Evolutionary conservation across 805 yeast genomes (phyloP).

Genomic region (Candida sakaeoensis): DNA sequence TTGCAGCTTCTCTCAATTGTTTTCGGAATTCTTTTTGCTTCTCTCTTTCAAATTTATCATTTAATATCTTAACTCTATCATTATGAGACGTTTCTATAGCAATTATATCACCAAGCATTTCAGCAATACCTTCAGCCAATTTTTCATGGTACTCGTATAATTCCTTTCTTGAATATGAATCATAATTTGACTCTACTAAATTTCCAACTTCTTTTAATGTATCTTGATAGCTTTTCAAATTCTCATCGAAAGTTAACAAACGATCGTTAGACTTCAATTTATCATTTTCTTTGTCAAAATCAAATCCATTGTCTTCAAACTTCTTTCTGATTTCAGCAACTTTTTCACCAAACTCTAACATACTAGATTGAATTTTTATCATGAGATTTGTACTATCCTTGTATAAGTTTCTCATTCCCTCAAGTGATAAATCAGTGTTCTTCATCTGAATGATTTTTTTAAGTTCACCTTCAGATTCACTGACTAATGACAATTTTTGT

Average conservation of each 20-base stretch:
- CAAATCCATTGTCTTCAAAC: slow-evolving; percentile 44
- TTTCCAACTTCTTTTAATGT: slow-evolving; percentile 25
- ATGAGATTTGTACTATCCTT: slow-evolving; percentile 40
- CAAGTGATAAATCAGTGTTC: slow-evolving; percentile 44
- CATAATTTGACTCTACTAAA: slow-evolving; percentile 18
- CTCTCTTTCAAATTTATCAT: slow-evolving; percentile 28
- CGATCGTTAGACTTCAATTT: slow-evolving; percentile 32
- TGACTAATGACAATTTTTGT: slow-evolving; percentile 21
- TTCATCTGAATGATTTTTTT: slow-evolving; percentile 39
- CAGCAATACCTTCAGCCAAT: slow-evolving; percentile 22
- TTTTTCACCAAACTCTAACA: slow-evolving; percentile 45
- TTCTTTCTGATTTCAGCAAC: slow-evolving; percentile 38
- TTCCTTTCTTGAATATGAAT: slow-evolving; percentile 19
- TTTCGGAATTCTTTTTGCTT: slow-evolving; percentile 29
- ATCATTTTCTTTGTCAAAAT: slow-evolving; percentile 50
- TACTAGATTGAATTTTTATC: slow-evolving; percentile 39
- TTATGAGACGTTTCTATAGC: slow-evolving; percentile 27
- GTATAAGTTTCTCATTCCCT: slow-evolving; percentile 42
- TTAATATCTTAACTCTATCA: slow-evolving; percentile 24
- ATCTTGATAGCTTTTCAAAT: slow-evolving; percentile 23
- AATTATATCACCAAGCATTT: slow-evolving; percentile 28
- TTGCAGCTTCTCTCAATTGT: slow-evolving; percentile 22
- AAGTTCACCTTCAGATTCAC: slow-evolving; percentile 17
- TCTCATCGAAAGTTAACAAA: slow-evolving; percentile 23
- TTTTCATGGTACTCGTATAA: slow-evolving; percentile 24